phyloP scores from a whole-genome alignment of 106 monocot genomes.

The Dendrobium catenatum region DNA sequence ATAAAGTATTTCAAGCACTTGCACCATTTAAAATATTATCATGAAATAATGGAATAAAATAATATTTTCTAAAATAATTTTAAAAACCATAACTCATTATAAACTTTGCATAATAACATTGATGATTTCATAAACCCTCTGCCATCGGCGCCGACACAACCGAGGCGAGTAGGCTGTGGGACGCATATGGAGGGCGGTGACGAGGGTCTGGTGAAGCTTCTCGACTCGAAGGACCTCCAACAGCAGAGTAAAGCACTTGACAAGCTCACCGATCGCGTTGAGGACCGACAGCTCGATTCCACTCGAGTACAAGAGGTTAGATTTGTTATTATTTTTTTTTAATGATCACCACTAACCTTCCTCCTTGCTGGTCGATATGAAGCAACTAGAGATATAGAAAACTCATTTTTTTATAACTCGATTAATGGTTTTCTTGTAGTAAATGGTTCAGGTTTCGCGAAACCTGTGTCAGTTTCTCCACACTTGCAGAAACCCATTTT shows the following conservation, averaged over 20 bases:
- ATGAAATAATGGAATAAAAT: too few species aligned
- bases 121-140: too few species aligned
- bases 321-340: background rate
- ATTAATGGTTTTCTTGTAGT: too few species aligned
- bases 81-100: too few species aligned
- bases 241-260: slow-evolving; percentile 97
- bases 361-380: background rate
- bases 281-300: slow-evolving; percentile 94
- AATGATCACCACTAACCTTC: background rate
- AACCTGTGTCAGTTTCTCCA: too few species aligned
- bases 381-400: background rate
- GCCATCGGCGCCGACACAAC: background rate
- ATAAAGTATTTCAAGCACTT: too few species aligned
- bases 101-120: too few species aligned
- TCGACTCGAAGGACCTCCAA: slow-evolving; percentile 82
- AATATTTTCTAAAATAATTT: too few species aligned
- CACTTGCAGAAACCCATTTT: too few species aligned
- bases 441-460: too few species aligned
- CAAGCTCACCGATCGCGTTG: slow-evolving; percentile 92
- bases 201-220: slow-evolving; percentile 27
- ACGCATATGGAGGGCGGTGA: slow-evolving; percentile 16
- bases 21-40: too few species aligned
- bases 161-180: background rate
- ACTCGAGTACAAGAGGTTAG: slow-evolving; percentile 68
- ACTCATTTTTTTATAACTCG: background rate